Percentiles rank a stretch among this genome's conserved stretches.
Evolutionary conservation across 78 protist genomes (phyloP).

Genomic region (Dictyostelium purpureum): DNA sequence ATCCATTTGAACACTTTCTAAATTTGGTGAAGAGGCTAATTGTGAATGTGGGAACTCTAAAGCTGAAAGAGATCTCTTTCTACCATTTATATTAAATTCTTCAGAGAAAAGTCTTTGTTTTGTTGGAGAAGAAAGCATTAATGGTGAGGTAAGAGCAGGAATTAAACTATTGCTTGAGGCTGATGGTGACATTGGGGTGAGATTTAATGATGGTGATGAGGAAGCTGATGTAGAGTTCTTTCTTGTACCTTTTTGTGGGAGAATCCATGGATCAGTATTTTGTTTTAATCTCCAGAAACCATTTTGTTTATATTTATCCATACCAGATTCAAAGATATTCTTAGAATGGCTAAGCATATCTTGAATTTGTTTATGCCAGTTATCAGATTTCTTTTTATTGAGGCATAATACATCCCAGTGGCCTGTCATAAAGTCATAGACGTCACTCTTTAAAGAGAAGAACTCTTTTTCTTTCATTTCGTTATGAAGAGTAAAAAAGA

Average conservation of each 20-base stretch:
- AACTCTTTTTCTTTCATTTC: constrained; percentile 57
- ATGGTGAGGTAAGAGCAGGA: constrained; percentile 12
- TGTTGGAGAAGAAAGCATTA: constrained; percentile 2
- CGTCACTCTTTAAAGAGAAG: constrained; percentile 64
- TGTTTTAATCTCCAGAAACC: constrained; percentile 74
- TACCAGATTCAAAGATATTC: constrained; percentile 73
- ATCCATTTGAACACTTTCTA: constrained; percentile 10
- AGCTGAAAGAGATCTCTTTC: neutral
- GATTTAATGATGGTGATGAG: neutral
- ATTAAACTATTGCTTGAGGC: neutral
- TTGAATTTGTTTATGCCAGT: constrained; percentile 79
- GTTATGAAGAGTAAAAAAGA: constrained; percentile 48
- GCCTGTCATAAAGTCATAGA: constrained; percentile 60
- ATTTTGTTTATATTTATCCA: constrained; percentile 74
- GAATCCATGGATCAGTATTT: constrained; percentile 47
- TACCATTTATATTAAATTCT: neutral
- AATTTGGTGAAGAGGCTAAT: neutral
- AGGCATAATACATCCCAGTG: constrained; percentile 69
- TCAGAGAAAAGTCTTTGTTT: neutral
- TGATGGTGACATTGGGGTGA: neutral
- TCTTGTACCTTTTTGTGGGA: constrained; percentile 38
- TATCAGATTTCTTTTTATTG: constrained; percentile 57
- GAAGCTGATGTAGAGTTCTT: neutral
- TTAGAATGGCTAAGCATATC: constrained; percentile 63
- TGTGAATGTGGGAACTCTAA: neutral